phyloP scores from a whole-genome alignment of 306 rosid genomes.

The Psophocarpus tetragonolobus region DNA sequence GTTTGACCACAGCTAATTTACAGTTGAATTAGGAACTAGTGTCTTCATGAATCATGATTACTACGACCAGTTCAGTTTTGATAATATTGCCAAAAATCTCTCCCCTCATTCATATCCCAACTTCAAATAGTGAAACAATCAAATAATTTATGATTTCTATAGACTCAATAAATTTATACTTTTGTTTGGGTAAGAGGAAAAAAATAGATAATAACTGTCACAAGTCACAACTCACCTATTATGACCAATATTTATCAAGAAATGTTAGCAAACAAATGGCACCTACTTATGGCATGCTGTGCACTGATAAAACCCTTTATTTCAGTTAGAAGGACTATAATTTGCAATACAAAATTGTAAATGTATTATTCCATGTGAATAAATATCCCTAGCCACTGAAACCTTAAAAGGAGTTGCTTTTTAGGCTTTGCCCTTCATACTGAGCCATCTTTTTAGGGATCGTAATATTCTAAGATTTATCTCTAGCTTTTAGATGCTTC shows the following conservation, averaged over 20 bases:
- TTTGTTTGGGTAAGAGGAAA: neutral
- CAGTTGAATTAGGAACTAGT: neutral
- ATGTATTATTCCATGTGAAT: neutral
- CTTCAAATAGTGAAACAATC: neutral
- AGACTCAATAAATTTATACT: neutral
- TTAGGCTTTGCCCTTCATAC: neutral
- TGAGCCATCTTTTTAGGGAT: neutral
- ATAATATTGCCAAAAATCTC: neutral
- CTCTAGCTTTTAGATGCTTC: conserved; percentile 1
- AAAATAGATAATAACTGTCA: neutral
- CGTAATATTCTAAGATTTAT: conserved; percentile 5
- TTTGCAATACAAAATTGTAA: neutral
- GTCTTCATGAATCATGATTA: neutral
- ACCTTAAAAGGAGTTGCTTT: neutral
- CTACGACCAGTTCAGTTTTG: neutral
- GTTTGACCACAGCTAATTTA: neutral
- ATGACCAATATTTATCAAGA: neutral
- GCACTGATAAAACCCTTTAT: neutral
- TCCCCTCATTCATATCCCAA: neutral
- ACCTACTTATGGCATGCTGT: neutral
- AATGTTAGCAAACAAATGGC: neutral
- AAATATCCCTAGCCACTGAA: neutral
- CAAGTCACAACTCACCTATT: neutral
- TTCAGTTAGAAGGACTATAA: neutral
- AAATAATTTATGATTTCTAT: conserved; percentile 1